Base-by-base conservation (phyloP, 208 protist genomes). In the Trypanosoma rangeli region DNA sequence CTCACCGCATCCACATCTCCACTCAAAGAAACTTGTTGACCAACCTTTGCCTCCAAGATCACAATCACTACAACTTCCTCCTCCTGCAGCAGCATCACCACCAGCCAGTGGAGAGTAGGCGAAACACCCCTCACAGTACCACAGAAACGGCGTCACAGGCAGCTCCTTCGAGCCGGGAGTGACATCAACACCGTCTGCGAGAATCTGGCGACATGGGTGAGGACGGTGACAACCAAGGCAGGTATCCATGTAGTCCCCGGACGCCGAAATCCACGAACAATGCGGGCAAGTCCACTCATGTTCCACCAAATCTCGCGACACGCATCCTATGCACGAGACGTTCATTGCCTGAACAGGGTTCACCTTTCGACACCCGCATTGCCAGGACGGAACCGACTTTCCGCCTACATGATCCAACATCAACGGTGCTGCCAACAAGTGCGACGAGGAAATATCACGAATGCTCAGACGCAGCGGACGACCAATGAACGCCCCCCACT, bases 1-100 rank as follows among this genome's bases (percentile, higher is more conserved):
- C 22, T 75, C 78, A 0, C 89, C 89, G 46, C 89, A 94, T 18
- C 86, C 84, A 78, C 89, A 94, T 3, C 44, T 28, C 89, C 89
- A 94, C 31, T 73, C 75, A 64, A 92, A 92, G 62, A 35, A 46
- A 26, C 68, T 48, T 9, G 56, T 63, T 29, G 65, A 62, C 64
- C 82, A 89, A 22, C 70, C 71, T 7, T 31, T 57, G 18, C 59
- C 59, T 3, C 35, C 53, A 42, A 29, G 48, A 44, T 50, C 60
- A 54, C 68, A 73, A 16, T 73, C 68, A 15, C 39, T 46, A 42
- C 68, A 73, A 28, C 12, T 31, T 7, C 48, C 10, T 20, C 33
- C 12, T n/a, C 22, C 22, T 35, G 49, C 13, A 24, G n/a, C 44
- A 29, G 31, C 54, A 15, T 24, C 53, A 54, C 37, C 24, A 46